phyloP scores from a whole-genome alignment of 2,329 filamentous ascomycete species.

The Juglanconis sp. region DNA sequence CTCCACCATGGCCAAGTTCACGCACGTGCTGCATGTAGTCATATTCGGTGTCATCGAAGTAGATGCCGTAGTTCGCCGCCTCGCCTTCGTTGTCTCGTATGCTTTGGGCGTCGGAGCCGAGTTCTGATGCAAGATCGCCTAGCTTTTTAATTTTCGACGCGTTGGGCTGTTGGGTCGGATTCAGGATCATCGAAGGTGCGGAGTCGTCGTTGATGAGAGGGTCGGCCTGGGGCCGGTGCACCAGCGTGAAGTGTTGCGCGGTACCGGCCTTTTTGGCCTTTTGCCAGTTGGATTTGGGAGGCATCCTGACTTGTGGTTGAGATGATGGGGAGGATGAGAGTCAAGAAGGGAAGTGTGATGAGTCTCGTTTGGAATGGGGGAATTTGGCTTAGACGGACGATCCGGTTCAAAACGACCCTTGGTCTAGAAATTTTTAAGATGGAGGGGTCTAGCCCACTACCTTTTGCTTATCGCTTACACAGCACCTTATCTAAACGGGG shows the following conservation, averaged over 20 bases:
- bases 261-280: constrained; percentile 63
- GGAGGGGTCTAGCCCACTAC: not conserved
- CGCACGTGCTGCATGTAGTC: constrained; percentile 99
- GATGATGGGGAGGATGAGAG: not conserved
- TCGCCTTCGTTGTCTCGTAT: constrained; percentile 92
- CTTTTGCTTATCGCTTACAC: not conserved
- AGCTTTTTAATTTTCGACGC: constrained; percentile 60
- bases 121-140: constrained; percentile 71
- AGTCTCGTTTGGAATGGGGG: not conserved
- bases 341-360: not conserved
- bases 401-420: not conserved
- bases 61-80: constrained; percentile 89
- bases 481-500: constrained; percentile 15
- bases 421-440: constrained; percentile 7
- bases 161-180: constrained; percentile 56
- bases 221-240: constrained; percentile 95
- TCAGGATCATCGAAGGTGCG: constrained; percentile 87
- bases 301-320: constrained; percentile 19
- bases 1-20: constrained; percentile 72
- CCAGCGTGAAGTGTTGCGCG: constrained; percentile 88
- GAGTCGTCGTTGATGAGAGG: constrained; percentile 90
- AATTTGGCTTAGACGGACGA: not conserved
- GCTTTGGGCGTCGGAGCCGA: constrained; percentile 61
- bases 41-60: constrained; percentile 91
- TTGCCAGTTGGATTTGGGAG: constrained; percentile 31